Conservation (phyloP, 805 yeast genomes). For the Starmera caribaea region DNA sequence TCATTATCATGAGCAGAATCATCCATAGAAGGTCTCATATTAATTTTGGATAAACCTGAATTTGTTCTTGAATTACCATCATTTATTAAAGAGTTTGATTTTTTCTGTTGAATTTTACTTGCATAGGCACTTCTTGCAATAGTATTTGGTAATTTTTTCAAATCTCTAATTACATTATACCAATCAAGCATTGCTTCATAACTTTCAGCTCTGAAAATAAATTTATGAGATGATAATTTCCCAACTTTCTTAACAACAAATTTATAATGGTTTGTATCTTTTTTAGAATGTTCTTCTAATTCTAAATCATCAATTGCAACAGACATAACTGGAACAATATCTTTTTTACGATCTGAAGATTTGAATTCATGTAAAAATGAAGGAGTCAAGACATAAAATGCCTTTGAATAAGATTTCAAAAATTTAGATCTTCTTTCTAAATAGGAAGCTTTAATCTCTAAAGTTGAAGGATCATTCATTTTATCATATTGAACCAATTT, state of each 20-base stretch:
- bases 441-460: slow-evolving; percentile 63
- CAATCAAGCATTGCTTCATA: slow-evolving; percentile 74
- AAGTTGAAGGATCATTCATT: slow-evolving; percentile 60
- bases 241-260: slow-evolving; percentile 77
- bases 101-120: slow-evolving; percentile 11
- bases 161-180: slow-evolving; percentile 67
- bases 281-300: slow-evolving; percentile 73
- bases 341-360: slow-evolving; percentile 70
- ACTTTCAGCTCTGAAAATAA: slow-evolving; percentile 90
- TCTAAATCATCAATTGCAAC: slow-evolving; percentile 70
- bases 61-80: slow-evolving; percentile 17
- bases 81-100: not conserved
- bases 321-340: slow-evolving; percentile 76
- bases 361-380: slow-evolving; percentile 87
- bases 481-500: slow-evolving; percentile 57
- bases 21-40: slow-evolving; percentile 6
- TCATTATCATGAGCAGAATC: slow-evolving; percentile 17
- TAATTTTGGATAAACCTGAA: slow-evolving; percentile 18
- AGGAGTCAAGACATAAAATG: slow-evolving; percentile 88
- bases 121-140: slow-evolving; percentile 16
- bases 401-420: slow-evolving; percentile 81
- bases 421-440: slow-evolving; percentile 88
- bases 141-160: slow-evolving; percentile 50
- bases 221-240: slow-evolving; percentile 73
- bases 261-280: slow-evolving; percentile 56